A percentile compares a stretch with the other conserved stretches of the same genome.
Conservation (phyloP, 1,284 basidiomycete species). For the Apiotrichum siamense region DNA sequence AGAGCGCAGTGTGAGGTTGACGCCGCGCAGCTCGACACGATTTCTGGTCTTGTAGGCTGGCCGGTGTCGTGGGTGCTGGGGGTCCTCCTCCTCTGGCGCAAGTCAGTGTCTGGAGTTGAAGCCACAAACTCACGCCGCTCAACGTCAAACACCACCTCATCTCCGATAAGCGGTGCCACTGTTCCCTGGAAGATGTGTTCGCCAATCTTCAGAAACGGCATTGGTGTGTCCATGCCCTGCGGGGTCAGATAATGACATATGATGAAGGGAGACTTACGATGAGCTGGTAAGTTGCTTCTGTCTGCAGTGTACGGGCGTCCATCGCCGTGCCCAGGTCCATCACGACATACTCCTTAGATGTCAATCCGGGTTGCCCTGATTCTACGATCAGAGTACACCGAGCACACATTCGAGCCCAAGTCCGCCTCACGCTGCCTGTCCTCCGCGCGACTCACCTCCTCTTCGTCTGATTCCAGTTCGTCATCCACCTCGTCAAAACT, state of each 20-base stretch:
- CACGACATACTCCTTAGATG: conserved; percentile 29
- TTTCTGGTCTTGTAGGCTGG: conserved; percentile 25
- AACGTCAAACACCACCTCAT: conserved; percentile 40
- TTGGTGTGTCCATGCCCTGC: conserved; percentile 43
- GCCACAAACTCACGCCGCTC: conserved; percentile 26
- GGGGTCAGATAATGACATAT: not conserved
- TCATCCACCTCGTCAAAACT: conserved; percentile 38
- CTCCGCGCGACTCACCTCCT: conserved; percentile 37
- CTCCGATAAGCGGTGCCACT: conserved; percentile 37
- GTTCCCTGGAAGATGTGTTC: conserved; percentile 42
- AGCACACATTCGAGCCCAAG: too few relatives aligned
- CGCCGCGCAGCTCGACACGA: conserved; percentile 30
- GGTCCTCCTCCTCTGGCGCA: conserved; percentile 27
- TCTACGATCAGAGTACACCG: too few relatives aligned
- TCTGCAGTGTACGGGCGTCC: conserved; percentile 29
- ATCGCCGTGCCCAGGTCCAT: conserved; percentile 37
- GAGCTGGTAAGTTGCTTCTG: conserved; percentile 38
- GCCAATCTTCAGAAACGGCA: conserved; percentile 43
- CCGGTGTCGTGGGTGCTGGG: conserved; percentile 27
- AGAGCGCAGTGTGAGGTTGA: conserved; percentile 19
- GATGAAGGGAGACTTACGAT: conserved; percentile 27
- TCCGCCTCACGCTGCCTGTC: too few relatives aligned
- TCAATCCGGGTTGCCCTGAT: too few relatives aligned
- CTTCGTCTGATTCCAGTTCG: conserved; percentile 33
- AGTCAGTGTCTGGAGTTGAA: not conserved